Conservation (phyloP, 228 moss, liverwort and hornwort species). For the Sphagnum fallax region DNA sequence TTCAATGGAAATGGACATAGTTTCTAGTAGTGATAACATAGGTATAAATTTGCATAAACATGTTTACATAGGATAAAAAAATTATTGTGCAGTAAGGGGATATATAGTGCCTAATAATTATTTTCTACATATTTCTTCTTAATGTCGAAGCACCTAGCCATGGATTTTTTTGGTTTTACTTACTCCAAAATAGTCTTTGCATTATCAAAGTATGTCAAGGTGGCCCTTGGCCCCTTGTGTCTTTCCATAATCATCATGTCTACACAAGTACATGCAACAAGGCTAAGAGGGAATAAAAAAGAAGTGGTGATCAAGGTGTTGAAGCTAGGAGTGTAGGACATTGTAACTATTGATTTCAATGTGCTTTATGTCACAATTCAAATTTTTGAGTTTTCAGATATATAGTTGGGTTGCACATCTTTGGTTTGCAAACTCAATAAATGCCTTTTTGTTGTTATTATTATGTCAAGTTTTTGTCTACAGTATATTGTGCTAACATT, state of each 20-base stretch:
- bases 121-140: no score
- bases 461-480: neutral
- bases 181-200: no score
- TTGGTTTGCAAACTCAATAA: slow-evolving; percentile 28
- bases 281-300: slow-evolving; percentile 61
- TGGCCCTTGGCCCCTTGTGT: no score
- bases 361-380: slow-evolving; percentile 79
- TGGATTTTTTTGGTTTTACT: no score
- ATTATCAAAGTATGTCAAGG: no score
- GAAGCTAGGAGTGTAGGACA: slow-evolving; percentile 81
- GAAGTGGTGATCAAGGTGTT: slow-evolving; percentile 90
- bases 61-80: neutral
- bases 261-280: slow-evolving; percentile 80
- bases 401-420: slow-evolving; percentile 67
- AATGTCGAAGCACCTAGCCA: no score
- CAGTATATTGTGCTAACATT: no score
- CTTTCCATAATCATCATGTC: no score
- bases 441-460: neutral
- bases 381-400: slow-evolving; percentile 77
- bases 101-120: no score
- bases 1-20: no score
- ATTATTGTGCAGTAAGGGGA: neutral
- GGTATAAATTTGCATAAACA: slow-evolving; percentile 18
- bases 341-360: slow-evolving; percentile 71
- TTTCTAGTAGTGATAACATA: slow-evolving; percentile 35